Base-by-base conservation (phyloP, 345 rosid species). In the Litchi chinensis region DNA sequence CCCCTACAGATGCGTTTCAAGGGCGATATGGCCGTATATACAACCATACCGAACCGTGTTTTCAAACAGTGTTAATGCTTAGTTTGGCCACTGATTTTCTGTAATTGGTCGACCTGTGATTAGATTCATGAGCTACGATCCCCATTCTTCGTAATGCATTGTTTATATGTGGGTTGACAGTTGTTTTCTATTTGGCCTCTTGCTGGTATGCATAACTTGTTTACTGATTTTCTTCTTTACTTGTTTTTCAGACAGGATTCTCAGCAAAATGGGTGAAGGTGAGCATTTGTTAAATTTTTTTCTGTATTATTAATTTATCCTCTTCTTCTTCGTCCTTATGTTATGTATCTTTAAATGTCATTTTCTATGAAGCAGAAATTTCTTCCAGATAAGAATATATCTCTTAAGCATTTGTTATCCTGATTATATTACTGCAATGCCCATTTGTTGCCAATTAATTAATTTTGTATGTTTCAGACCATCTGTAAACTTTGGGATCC, bases 191-290 rank as follows among this genome's bases (percentile, higher is more conserved):
- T 15, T 24, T 63, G 43, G 22, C 21, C 44, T 10, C 3, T 5
- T 63, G 32, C 10, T 63, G 3, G 3, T 28, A 18, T 4, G 57
- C 19, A 65, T 76, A 50, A 6, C 21, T 26, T 68, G 50, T 46
- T 22, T 24, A 68, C 80, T 80, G 69, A 68, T 39, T 40, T 41
- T 10, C 70, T 81, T 77, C 76, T 32, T 80, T 77, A 78, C 75
- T 44, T 43, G 68, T 85, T 79, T 70, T 84, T 86, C 92, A 91
- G 95, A 91, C 85, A 87, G 84, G 85, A 90, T 93, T 80, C 91
- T 87, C 78, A 80, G 95, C 86, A 91, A 93, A 88, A 91, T 91
- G 95, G 97, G 97, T 59, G 97, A 93, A 93, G 95, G 97, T 93
- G 77, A 6, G 93, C 81, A 0, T 28, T 44, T 65, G 65, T 13